Conservation (phyloP, 345 rosid species). For the Ceriops decandra region DNA sequence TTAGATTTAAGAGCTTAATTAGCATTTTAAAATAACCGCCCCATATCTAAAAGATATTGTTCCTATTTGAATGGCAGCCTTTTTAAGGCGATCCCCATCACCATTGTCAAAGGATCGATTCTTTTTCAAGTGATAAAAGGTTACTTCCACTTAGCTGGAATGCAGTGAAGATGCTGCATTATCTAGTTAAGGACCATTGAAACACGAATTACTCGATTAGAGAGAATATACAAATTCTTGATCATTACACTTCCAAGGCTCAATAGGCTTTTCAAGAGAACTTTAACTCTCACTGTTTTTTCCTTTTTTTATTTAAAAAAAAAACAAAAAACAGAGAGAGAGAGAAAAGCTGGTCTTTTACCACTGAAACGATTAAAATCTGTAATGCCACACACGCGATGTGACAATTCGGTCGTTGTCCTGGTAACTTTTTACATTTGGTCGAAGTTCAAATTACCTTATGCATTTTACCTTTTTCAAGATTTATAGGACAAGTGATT, state of each 20-base stretch:
- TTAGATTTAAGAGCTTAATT: neutral
- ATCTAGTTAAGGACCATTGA: slow-evolving; percentile 24
- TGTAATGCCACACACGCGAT: no score
- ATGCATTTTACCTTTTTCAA: no score
- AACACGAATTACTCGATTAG: slow-evolving; percentile 24
- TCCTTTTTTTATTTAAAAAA: neutral
- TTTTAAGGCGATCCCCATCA: slow-evolving; percentile 21
- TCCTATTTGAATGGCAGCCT: slow-evolving; percentile 1
- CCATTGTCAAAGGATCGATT: slow-evolving; percentile 15
- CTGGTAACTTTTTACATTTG: no score
- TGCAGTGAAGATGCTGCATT: slow-evolving; percentile 33
- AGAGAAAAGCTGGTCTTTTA: no score
- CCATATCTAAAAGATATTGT: neutral
- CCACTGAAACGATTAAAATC: no score
- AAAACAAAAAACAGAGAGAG: no score
- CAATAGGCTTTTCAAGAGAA: slow-evolving; percentile 5
- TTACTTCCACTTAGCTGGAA: slow-evolving; percentile 16
- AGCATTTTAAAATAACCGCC: neutral
- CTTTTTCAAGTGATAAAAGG: slow-evolving; percentile 11
- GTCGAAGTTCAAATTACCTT: no score
- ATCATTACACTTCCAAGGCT: slow-evolving; percentile 6
- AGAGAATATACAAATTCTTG: slow-evolving; percentile 20
- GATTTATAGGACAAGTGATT: no score
- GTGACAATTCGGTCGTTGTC: no score
- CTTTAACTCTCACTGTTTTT: no score